These are phyloP conservation scores for Pleurotus tuoliensis DNA, from an alignment of 768 basidiomycete species.

Conservation along the genomic window DNA sequence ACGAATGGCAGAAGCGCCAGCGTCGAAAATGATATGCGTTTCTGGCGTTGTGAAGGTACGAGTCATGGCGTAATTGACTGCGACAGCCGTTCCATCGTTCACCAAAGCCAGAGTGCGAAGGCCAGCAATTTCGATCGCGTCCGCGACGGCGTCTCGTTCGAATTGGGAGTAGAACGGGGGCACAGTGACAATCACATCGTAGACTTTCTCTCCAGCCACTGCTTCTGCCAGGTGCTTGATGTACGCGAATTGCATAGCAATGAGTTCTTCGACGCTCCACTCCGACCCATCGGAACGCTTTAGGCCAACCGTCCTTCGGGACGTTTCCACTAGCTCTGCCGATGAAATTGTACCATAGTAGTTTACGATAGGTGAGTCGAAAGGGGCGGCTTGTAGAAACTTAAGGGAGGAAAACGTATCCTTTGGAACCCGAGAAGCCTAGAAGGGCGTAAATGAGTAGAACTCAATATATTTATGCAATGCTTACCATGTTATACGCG, in stretches of 20 bases:
- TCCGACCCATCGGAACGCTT: constrained; percentile 57
- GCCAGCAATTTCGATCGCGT: constrained; percentile 90
- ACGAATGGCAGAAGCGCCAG: constrained; percentile 78
- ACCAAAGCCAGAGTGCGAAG: constrained; percentile 79
- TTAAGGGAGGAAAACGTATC: constrained; percentile 88
- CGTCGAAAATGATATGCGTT: constrained; percentile 91
- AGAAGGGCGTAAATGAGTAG: neutral
- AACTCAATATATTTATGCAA: neutral
- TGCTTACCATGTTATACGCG: constrained; percentile 80
- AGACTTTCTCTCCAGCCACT: constrained; percentile 69
- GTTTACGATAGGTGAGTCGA: constrained; percentile 50
- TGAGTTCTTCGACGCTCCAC: constrained; percentile 86
- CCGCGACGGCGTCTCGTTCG: constrained; percentile 87
- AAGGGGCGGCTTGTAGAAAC: constrained; percentile 71
- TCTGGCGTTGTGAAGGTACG: constrained; percentile 77
- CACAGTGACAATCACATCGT: constrained; percentile 84
- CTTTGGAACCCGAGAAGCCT: constrained; percentile 91
- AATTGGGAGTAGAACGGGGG: constrained; percentile 88
- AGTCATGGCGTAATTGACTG: constrained; percentile 97
- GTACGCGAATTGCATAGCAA: constrained; percentile 92
- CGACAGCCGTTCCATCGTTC: constrained; percentile 93
- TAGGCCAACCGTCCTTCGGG: constrained; percentile 59
- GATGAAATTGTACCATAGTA: constrained; percentile 58
- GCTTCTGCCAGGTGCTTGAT: constrained; percentile 84
- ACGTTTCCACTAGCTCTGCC: constrained; percentile 47